These are phyloP conservation scores for Grosmannia clavigera DNA, from an alignment of 2,329 filamentous ascomycete species.

Conservation along the genomic window DNA sequence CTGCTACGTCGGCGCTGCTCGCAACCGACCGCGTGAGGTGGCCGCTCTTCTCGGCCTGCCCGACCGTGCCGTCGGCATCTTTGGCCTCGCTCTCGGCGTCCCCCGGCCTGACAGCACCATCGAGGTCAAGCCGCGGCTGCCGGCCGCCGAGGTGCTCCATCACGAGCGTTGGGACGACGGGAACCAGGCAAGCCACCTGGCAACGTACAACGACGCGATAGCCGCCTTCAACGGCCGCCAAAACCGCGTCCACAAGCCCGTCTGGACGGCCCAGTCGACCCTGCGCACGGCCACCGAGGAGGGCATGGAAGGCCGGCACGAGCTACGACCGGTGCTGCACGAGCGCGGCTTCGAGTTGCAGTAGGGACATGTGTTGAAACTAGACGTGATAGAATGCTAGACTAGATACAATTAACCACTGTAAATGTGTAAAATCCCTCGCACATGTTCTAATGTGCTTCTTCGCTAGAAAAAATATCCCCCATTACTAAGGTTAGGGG, in stretches of 20 bases:
- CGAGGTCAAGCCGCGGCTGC: slow-evolving; percentile 18
- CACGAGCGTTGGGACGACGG: slow-evolving; percentile 15
- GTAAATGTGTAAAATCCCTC: too few relatives aligned
- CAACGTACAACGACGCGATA: slow-evolving; percentile 15
- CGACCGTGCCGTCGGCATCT: slow-evolving; percentile 18
- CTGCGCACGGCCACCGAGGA: slow-evolving; percentile 17
- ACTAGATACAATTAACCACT: not conserved
- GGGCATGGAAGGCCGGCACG: slow-evolving; percentile 17
- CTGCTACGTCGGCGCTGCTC: slow-evolving; percentile 20
- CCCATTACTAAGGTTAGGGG: too few relatives aligned
- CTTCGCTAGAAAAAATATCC: too few relatives aligned
- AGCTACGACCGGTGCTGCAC: slow-evolving; percentile 14
- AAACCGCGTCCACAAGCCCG: slow-evolving; percentile 14
- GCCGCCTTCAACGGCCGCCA: slow-evolving; percentile 16
- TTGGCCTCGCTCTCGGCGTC: slow-evolving; percentile 18
- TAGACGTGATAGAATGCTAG: not conserved
- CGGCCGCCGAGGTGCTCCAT: slow-evolving; percentile 17
- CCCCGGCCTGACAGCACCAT: slow-evolving; percentile 14
- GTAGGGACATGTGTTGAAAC: not conserved
- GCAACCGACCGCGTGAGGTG: slow-evolving; percentile 18
- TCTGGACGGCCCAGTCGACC: slow-evolving; percentile 17
- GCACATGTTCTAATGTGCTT: too few relatives aligned
- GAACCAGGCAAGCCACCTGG: slow-evolving; percentile 12
- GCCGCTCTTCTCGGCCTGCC: slow-evolving; percentile 17
- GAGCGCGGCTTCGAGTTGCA: slow-evolving; percentile 16